A percentile compares a stretch with the other conserved stretches of the same genome.
phyloP scores from a whole-genome alignment of 2,329 filamentous ascomycete genomes.

The Cryoendolithus antarcticus region DNA sequence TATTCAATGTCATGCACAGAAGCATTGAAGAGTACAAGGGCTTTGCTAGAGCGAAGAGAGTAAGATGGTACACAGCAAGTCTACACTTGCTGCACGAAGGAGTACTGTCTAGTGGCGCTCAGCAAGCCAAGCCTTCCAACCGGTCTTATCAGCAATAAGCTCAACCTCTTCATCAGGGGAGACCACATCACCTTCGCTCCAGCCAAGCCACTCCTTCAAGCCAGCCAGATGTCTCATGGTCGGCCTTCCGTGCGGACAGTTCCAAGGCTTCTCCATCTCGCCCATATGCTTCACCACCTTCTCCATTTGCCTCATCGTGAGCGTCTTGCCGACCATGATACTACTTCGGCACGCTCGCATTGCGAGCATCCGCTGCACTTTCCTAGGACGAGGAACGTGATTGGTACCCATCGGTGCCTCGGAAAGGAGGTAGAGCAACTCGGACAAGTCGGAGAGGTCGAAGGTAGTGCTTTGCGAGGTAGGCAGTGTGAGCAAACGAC shows the following conservation, averaged over 20 bases:
- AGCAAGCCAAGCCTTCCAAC: constrained; percentile 18
- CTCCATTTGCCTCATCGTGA: constrained; percentile 70
- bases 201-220: constrained; percentile 55
- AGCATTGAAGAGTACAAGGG: too few relatives aligned
- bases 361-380: constrained; percentile 88
- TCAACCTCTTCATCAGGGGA: constrained; percentile 9
- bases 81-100: too few relatives aligned
- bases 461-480: constrained; percentile 86
- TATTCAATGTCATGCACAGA: too few relatives aligned
- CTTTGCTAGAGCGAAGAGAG: not conserved
- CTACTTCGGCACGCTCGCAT: constrained; percentile 92
- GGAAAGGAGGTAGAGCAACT: constrained; percentile 70
- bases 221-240: constrained; percentile 91
- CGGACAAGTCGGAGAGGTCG: constrained; percentile 69
- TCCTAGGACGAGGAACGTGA: constrained; percentile 60
- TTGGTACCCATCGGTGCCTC: constrained; percentile 44
- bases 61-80: too few relatives aligned
- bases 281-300: constrained; percentile 82
- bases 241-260: constrained; percentile 89
- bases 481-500: constrained; percentile 66
- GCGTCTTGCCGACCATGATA: constrained; percentile 87
- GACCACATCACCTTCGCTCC: constrained; percentile 16
- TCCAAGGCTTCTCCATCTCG: constrained; percentile 95
- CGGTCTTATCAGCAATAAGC: constrained; percentile 7
- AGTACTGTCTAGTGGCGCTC: not conserved